Evolutionary conservation across 2,329 filamentous ascomycete species (phyloP).

Genomic region (Xylariaceae sp.): DNA sequence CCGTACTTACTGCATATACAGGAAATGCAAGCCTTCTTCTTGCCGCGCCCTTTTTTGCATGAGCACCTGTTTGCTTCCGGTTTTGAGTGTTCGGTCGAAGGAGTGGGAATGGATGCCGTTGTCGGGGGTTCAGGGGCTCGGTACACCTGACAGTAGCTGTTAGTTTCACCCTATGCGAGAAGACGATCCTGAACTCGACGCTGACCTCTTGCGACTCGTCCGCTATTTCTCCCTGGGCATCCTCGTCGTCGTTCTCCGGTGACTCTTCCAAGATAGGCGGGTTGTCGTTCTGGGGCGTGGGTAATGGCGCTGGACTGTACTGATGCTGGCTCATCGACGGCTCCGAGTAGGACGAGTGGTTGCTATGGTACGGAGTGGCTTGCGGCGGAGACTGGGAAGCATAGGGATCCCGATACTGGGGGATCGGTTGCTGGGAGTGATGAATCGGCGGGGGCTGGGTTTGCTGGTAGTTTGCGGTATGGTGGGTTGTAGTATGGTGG

Average conservation of each 20-base stretch:
- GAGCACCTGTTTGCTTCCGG: constrained; percentile 24
- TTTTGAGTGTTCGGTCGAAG: constrained; percentile 21
- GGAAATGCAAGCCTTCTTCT: constrained; percentile 29
- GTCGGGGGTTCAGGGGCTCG: constrained; percentile 19
- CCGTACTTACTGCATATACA: constrained; percentile 30
- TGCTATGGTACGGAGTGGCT: constrained; percentile 20
- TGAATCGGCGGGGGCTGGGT: constrained; percentile 13
- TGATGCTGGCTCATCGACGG: constrained; percentile 21
- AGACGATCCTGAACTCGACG: too few relatives aligned
- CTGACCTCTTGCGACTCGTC: constrained; percentile 28
- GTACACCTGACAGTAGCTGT: constrained; percentile 17
- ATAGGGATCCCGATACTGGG: constrained; percentile 27
- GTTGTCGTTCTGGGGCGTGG: constrained; percentile 22
- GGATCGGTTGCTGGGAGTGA: constrained; percentile 17
- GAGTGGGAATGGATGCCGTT: constrained; percentile 20
- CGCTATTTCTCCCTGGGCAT: constrained; percentile 28
- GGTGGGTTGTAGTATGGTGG: constrained; percentile 16
- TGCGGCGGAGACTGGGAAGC: constrained; percentile 23
- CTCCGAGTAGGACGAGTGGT: constrained; percentile 24
- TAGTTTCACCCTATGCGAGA: too few relatives aligned
- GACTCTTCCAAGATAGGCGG: constrained; percentile 21
- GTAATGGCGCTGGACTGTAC: constrained; percentile 25
- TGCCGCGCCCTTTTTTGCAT: constrained; percentile 30
- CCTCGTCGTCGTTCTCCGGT: constrained; percentile 24
- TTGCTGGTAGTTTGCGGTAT: constrained; percentile 12